A percentile compares a stretch with the other conserved stretches of the same genome.
phyloP scores from a whole-genome alignment of 202 grass and related monocot species.

The Musa balbisiana region DNA sequence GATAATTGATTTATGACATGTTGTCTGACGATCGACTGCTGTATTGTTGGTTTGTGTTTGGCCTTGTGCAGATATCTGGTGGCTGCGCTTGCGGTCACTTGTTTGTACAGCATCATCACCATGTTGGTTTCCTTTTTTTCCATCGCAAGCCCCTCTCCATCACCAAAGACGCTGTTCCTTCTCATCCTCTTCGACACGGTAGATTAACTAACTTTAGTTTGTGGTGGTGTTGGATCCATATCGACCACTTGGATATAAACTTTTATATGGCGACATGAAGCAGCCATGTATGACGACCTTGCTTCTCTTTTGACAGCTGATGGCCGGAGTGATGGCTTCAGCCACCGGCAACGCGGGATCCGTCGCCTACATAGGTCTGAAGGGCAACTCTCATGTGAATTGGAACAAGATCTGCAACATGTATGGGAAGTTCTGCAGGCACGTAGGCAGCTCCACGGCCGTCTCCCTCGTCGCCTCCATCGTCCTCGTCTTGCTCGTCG shows the following conservation, averaged over 20 bases:
- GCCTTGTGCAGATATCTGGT: conserved; percentile 51
- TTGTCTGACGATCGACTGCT: neutral
- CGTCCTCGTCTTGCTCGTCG: conserved; percentile 45
- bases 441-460: conserved; percentile 29
- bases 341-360: conserved; percentile 41
- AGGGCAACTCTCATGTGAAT: conserved; percentile 48
- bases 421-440: conserved; percentile 59
- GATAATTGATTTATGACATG: neutral
- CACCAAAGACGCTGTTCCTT: conserved; percentile 32
- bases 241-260: neutral
- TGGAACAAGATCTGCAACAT: conserved; percentile 62
- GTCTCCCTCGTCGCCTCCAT: conserved; percentile 40
- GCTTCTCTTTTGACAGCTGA: conserved; percentile 27
- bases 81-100: conserved; percentile 37
- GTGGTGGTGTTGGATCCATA: neutral
- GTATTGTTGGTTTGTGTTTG: neutral
- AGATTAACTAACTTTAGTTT: conserved; percentile 1
- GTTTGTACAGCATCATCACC: conserved; percentile 59
- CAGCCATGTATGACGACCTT: too few relatives aligned
- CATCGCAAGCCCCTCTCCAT: conserved; percentile 19
- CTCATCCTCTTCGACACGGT: conserved; percentile 51
- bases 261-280: too few relatives aligned
- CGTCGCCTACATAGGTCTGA: conserved; percentile 54
- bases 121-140: conserved; percentile 29
- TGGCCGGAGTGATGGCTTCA: conserved; percentile 56